Percentiles rank a stretch among this genome's conserved stretches.
phyloP scores from a whole-genome alignment of 176 grass and related monocot genomes.

The Lolium perenne region DNA sequence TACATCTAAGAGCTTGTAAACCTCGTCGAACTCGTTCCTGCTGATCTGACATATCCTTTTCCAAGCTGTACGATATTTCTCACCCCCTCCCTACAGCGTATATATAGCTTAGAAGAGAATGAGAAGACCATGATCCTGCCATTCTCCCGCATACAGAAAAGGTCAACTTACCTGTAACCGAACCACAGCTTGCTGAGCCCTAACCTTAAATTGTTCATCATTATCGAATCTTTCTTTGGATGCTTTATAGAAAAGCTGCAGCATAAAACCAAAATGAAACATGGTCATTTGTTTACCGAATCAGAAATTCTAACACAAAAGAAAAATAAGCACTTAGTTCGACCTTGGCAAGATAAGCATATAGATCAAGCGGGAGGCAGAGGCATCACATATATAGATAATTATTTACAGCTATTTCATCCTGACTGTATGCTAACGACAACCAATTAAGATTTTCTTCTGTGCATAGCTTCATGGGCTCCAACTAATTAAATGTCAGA shows the following conservation, averaged over 20 bases:
- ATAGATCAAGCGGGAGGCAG: no score
- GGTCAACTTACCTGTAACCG: slow-evolving; percentile 58
- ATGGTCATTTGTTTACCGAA: neutral
- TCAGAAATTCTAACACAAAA: neutral
- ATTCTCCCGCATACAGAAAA: slow-evolving; percentile 14
- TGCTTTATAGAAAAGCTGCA: slow-evolving; percentile 86
- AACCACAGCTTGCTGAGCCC: slow-evolving; percentile 88
- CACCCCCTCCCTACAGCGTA: slow-evolving; percentile 68
- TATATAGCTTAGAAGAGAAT: slow-evolving; percentile 40
- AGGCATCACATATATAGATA: no score
- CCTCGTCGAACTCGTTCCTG: slow-evolving; percentile 75
- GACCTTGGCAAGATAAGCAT: neutral
- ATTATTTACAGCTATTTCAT: neutral
- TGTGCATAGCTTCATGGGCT: no score
- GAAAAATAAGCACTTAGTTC: neutral
- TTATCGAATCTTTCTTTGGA: slow-evolving; percentile 86
- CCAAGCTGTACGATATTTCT: slow-evolving; percentile 72
- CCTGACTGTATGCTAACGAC: neutral
- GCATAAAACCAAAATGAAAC: slow-evolving; percentile 22
- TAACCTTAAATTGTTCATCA: slow-evolving; percentile 67
- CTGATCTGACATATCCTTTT: slow-evolving; percentile 90
- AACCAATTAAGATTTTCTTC: neutral
- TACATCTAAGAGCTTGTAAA: slow-evolving; percentile 76
- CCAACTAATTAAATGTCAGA: neutral
- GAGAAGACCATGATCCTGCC: neutral